phyloP scores from a whole-genome alignment of 352 stramenopile genomes.

The Phytophthora lateralis region DNA sequence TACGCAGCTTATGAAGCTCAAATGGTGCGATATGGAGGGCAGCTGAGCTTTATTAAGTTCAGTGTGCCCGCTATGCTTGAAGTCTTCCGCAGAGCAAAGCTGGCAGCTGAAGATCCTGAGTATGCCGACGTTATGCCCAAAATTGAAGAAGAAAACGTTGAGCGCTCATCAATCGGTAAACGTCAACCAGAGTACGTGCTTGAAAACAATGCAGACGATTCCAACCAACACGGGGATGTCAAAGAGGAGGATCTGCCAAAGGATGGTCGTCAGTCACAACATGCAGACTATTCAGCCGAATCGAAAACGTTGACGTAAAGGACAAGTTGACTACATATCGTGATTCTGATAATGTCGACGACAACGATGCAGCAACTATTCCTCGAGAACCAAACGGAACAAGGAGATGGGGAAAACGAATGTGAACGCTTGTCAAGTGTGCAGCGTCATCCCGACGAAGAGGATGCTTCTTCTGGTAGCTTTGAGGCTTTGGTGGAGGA shows the following conservation, averaged over 20 bases:
- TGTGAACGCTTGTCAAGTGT: neutral
- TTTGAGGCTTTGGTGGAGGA: too few species aligned
- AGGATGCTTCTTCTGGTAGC: neutral
- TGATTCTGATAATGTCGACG: neutral
- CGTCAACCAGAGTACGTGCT: neutral
- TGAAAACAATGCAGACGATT: neutral
- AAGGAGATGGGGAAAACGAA: neutral
- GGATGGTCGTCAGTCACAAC: neutral
- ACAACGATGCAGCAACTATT: neutral
- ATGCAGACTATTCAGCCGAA: neutral
- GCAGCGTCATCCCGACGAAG: neutral
- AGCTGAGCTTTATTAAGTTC: conserved; percentile 49
- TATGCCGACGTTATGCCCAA: conserved; percentile 2
- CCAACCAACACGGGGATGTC: neutral
- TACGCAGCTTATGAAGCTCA: conserved; percentile 62
- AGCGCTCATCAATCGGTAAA: neutral
- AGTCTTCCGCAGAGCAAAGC: conserved; percentile 47
- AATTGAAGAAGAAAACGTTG: conserved; percentile 7
- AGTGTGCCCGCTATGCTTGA: conserved; percentile 61
- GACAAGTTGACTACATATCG: neutral
- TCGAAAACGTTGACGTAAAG: neutral
- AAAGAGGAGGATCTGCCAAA: neutral
- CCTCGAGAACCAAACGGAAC: neutral
- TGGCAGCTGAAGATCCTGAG: conserved; percentile 7
- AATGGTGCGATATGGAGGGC: conserved; percentile 36